Evolutionary conservation across 1,139 yeast genomes (phyloP).

Genomic region (Taiozyma sp.): DNA sequence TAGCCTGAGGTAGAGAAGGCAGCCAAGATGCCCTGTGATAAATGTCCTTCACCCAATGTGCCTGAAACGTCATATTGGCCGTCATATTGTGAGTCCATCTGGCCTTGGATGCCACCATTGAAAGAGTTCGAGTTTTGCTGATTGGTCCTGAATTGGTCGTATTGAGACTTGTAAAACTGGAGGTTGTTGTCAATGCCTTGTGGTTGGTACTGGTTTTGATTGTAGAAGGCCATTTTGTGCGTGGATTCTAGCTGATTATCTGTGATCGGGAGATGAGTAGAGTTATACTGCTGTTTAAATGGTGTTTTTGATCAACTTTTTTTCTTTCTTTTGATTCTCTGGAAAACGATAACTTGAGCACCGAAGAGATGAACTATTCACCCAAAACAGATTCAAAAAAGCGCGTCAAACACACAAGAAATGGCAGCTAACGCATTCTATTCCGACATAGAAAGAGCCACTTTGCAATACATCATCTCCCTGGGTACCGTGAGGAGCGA

Average conservation of each 20-base stretch:
- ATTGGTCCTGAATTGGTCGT: conserved; percentile 14
- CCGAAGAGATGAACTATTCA: background rate
- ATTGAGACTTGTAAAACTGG: conserved; percentile 29
- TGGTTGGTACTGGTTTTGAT: conserved; percentile 2
- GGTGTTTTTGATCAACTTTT: background rate
- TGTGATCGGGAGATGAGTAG: background rate
- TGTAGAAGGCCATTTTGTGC: conserved; percentile 16
- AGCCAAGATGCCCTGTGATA: conserved; percentile 76
- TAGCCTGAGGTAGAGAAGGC: conserved; percentile 94
- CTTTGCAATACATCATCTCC: conserved; percentile 41
- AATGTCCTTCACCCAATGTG: conserved; percentile 46
- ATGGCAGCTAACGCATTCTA: conserved; percentile 5
- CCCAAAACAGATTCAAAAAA: background rate
- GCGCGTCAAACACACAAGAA: background rate
- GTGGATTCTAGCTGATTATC: background rate
- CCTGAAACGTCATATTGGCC: conserved; percentile 40
- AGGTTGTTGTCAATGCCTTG: conserved; percentile 17
- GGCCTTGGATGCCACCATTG: conserved; percentile 26
- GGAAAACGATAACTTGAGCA: too few relatives aligned
- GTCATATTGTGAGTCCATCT: conserved; percentile 26
- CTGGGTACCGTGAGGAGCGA: conserved; percentile 24
- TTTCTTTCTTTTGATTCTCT: background rate
- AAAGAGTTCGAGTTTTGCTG: conserved; percentile 3
- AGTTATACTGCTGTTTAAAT: background rate
- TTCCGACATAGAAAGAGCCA: conserved; percentile 35